These are phyloP conservation scores for Halophytophthora polymorphica DNA, from an alignment of 352 stramenopile species.

Conservation along the genomic window DNA sequence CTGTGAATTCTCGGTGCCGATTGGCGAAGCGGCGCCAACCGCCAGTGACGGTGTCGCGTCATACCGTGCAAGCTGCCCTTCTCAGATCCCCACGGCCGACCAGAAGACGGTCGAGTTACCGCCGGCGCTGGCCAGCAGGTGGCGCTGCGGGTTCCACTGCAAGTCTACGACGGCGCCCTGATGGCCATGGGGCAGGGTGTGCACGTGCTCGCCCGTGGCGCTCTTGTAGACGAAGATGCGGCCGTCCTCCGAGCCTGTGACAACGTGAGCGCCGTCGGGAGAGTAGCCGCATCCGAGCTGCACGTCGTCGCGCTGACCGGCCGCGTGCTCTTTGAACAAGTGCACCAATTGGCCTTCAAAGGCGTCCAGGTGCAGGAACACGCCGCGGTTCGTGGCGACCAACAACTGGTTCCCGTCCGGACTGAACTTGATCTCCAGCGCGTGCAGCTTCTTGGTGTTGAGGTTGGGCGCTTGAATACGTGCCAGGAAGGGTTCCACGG, in stretches of 20 bases:
- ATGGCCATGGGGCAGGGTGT: slow-evolving; percentile 55
- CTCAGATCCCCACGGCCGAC: slow-evolving; percentile 38
- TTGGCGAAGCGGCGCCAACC: too few species aligned
- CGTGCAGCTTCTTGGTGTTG: slow-evolving; percentile 62
- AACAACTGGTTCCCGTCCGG: slow-evolving; percentile 83
- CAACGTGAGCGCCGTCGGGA: slow-evolving; percentile 70
- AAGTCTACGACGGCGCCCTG: slow-evolving; percentile 61
- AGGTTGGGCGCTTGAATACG: slow-evolving; percentile 47
- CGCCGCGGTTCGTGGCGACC: slow-evolving; percentile 74
- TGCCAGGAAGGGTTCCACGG: slow-evolving; percentile 62
- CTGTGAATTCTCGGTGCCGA: too few species aligned
- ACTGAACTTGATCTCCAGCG: slow-evolving; percentile 81
- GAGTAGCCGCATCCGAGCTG: slow-evolving; percentile 73
- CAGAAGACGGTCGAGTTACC: slow-evolving; percentile 77
- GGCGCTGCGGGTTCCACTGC: slow-evolving; percentile 84
- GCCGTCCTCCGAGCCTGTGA: slow-evolving; percentile 70
- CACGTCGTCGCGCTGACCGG: slow-evolving; percentile 24
- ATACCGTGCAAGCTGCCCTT: background rate
- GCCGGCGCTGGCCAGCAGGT: slow-evolving; percentile 67
- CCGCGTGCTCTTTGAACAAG: slow-evolving; percentile 57
- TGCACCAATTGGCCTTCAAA: slow-evolving; percentile 83
- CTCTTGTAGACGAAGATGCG: slow-evolving; percentile 71
- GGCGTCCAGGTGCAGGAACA: slow-evolving; percentile 81
- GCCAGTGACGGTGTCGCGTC: too few species aligned
- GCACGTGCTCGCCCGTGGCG: slow-evolving; percentile 51